Percentiles rank a stretch among this genome's conserved stretches.
Evolutionary conservation across 768 basidiomycete species (phyloP).

Genomic region (Butyriboletus loyo): DNA sequence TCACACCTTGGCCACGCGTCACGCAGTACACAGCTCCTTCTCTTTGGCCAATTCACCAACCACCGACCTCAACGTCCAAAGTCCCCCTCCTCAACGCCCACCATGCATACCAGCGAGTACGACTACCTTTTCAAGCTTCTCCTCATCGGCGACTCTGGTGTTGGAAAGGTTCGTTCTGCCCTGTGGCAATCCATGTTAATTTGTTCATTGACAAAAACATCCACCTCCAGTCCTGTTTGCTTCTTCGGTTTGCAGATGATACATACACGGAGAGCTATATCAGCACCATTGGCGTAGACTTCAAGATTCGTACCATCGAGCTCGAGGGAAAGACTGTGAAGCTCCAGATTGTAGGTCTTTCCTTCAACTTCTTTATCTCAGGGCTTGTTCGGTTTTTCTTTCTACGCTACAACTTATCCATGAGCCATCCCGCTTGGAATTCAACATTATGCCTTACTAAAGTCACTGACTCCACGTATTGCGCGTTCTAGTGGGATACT

Average conservation of each 20-base stretch:
- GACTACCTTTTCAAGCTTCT: constrained; percentile 96
- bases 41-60: constrained; percentile 31
- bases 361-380: constrained; percentile 1
- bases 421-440: background rate
- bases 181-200: constrained; percentile 12
- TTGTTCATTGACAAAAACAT: constrained; percentile 21
- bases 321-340: constrained; percentile 98
- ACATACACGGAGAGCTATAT: constrained; percentile 98
- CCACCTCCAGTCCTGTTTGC: constrained; percentile 77
- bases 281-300: constrained; percentile 97
- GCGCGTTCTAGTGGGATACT: constrained; percentile 77
- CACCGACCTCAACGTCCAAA: constrained; percentile 31
- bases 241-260: constrained; percentile 92
- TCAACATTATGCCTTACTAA: background rate
- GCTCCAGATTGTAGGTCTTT: constrained; percentile 85
- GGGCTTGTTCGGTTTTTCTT: background rate
- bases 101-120: constrained; percentile 91
- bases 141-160: constrained; percentile 94
- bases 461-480: constrained; percentile 16
- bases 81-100: constrained; percentile 27
- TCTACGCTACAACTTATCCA: background rate
- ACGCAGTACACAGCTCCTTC: constrained; percentile 33
- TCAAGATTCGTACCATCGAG: constrained; percentile 99
- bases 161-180: constrained; percentile 68
- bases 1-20: constrained; percentile 35